Evolutionary conservation across 2,329 filamentous ascomycete genomes (phyloP).

Genomic region (Aureobasidium subglaciale): DNA sequence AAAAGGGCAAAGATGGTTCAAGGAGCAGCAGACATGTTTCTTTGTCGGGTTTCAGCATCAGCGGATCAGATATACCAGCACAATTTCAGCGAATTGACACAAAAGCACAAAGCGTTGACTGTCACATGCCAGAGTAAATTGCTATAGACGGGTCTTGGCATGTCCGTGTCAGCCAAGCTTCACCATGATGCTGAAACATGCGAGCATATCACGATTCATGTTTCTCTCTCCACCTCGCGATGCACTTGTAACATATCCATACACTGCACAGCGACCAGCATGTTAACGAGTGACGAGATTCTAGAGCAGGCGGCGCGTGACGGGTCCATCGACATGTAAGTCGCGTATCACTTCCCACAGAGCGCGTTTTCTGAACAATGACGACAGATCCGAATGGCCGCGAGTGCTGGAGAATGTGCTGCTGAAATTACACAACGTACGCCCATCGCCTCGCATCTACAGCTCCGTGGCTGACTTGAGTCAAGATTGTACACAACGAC

Average conservation of each 20-base stretch:
- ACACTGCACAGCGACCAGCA: neutral
- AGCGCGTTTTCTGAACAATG: neutral
- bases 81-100: neutral
- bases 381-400: slow-evolving; percentile 60
- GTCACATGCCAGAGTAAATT: neutral
- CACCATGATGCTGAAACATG: neutral
- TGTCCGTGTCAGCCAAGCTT: neutral
- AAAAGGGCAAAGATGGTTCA: neutral
- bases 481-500: slow-evolving; percentile 64
- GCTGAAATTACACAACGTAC: slow-evolving; percentile 59
- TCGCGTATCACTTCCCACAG: neutral
- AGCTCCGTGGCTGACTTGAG: neutral
- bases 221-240: neutral
- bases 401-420: slow-evolving; percentile 58
- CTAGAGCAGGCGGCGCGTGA: slow-evolving; percentile 51
- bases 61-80: neutral
- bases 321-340: slow-evolving; percentile 53
- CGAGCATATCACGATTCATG: neutral
- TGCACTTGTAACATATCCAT: neutral
- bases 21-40: neutral
- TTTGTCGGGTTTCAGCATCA: neutral
- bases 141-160: neutral
- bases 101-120: neutral
- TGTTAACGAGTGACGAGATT: slow-evolving; percentile 37
- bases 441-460: neutral